Evolutionary conservation across 2,329 filamentous ascomycete species (phyloP), one percentile per base, ranked within the genome.

Genomic region (Phialophora macrospora): DNA sequence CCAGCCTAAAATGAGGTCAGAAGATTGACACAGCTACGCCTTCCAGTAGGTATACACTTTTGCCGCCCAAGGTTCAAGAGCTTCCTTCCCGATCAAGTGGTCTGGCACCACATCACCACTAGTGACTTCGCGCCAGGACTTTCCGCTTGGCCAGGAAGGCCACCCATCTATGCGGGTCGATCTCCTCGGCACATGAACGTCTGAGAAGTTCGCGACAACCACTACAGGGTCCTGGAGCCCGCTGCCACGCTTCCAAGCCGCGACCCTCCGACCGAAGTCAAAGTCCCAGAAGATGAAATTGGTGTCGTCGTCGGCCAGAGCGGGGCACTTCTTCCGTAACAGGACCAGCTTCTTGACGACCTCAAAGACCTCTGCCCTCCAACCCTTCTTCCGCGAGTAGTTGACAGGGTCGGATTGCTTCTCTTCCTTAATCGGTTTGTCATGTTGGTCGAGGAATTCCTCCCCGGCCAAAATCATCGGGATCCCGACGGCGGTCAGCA

Each of bases 381-480:
- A 24, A 24, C 3, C 24, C 3, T 2, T 24, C 24, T 24, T 24
- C 24, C 24, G 24, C 24, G 24, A 24, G 24, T 24, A 24, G 24
- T 24, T 24, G 24, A 24, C 24, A 24, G 24, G 24, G 24, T 24
- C 32, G 3, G 55, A 41, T 46, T 57, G 55, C 41, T 57, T 57
- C 28, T 6, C 6, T 17, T 46, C 26, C 30, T n/a, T 20, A 26
- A 57, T 57, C 9, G 20, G 30, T 11, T 26, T 30, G 34, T 57
- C 55, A 30, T 41, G 38, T 34, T 57, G 55, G 24, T 57, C 55
- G 38, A 30, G 41, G 41, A 57, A 57, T 20, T 57, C 55, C 8
- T 57, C 55, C 9, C 55, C 55, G 28, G 55, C 55, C 8, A 57
- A 57, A 11, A 57, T 57, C 55, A 57, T 57, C 11, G 32, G 55